Percentiles rank a stretch among this genome's conserved stretches.
phyloP scores from a whole-genome alignment of 495 filamentous ascomycete genomes.

The Choiromyces venosus region DNA sequence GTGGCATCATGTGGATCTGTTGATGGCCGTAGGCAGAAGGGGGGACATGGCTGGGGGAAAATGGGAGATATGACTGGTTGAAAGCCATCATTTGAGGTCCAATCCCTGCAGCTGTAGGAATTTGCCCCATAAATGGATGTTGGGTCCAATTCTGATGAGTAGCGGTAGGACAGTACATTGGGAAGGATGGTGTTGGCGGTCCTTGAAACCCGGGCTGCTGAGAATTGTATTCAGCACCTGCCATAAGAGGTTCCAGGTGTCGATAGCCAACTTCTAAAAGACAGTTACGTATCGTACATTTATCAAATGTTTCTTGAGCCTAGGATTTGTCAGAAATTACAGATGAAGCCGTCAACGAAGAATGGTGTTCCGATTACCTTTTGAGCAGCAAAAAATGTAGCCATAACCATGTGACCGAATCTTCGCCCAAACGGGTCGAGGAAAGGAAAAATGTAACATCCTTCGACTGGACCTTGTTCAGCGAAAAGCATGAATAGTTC shows the following conservation, averaged over 20 bases:
- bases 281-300: slow-evolving; percentile 27
- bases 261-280: slow-evolving; percentile 36
- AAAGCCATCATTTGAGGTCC: background rate
- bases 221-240: background rate
- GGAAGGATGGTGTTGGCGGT: background rate
- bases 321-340: slow-evolving; percentile 16
- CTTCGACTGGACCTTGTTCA: slow-evolving; percentile 32
- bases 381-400: slow-evolving; percentile 36
- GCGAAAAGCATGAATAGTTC: slow-evolving; percentile 37
- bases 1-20: background rate
- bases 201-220: background rate
- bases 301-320: slow-evolving; percentile 37
- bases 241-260: background rate
- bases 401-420: slow-evolving; percentile 41
- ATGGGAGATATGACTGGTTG: background rate
- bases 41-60: background rate
- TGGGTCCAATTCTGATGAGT: background rate
- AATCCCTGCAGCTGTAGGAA: background rate
- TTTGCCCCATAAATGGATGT: background rate
- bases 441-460: slow-evolving; percentile 38
- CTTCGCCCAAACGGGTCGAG: slow-evolving; percentile 33
- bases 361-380: slow-evolving; percentile 27
- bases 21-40: background rate
- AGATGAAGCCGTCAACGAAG: background rate
- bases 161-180: background rate